phyloP scores from a whole-genome alignment of 176 grass and related monocot genomes.

The Puccinellia tenuiflora region DNA sequence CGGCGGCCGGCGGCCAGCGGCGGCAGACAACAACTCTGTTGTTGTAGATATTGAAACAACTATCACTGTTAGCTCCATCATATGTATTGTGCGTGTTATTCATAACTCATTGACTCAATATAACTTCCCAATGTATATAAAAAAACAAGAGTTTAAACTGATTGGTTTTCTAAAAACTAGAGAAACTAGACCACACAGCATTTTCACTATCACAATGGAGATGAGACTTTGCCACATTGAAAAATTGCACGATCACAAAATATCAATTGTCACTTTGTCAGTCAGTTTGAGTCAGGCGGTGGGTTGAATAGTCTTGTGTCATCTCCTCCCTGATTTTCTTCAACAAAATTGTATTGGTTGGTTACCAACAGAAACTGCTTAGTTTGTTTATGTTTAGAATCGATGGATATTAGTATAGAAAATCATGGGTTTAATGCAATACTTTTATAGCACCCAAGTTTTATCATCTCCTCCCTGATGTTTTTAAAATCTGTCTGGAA shows the following conservation, averaged over 20 bases:
- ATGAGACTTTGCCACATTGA: not conserved
- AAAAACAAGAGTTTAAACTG: not conserved
- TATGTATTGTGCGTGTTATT: not conserved
- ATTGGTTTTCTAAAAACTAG: not conserved
- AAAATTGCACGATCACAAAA: not conserved
- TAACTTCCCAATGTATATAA: not conserved
- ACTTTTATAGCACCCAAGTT: not conserved
- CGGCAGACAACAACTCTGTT: not conserved
- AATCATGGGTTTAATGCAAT: not conserved
- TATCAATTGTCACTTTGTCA: not conserved
- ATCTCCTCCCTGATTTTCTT: too few relatives aligned
- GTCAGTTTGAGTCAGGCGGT: not conserved
- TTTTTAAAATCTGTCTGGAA: constrained; percentile 5
- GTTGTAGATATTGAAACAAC: not conserved
- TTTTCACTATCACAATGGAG: too few relatives aligned
- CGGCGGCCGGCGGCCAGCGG: too few relatives aligned
- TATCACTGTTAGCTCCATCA: not conserved
- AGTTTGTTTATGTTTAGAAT: too few relatives aligned
- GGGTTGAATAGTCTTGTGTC: not conserved
- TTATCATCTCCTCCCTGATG: not conserved
- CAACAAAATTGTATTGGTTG: too few relatives aligned
- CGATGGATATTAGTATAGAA: too few relatives aligned
- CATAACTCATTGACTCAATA: not conserved
- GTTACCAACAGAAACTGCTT: too few relatives aligned
- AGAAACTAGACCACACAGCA: not conserved